These are phyloP conservation scores for Endoconidiophora laricicola DNA, from an alignment of 2,329 filamentous ascomycete species.

Conservation along the genomic window DNA sequence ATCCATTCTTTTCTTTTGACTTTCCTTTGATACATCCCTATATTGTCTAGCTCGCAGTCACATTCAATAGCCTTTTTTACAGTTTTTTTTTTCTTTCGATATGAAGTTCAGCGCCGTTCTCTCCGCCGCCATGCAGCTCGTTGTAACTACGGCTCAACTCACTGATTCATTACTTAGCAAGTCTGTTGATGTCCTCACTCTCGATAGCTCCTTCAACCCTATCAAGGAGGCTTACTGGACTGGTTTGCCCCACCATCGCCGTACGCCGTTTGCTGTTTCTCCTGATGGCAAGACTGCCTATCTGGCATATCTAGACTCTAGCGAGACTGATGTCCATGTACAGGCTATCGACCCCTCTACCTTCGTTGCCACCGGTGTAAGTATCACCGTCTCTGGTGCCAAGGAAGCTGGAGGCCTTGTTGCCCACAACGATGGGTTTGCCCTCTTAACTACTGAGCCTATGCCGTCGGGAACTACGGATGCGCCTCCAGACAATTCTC, in stretches of 20 bases:
- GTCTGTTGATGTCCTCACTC: constrained; percentile 27
- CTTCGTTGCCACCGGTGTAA: constrained; percentile 34
- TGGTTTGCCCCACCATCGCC: constrained; percentile 40
- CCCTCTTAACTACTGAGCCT: constrained; percentile 41
- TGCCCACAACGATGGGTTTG: constrained; percentile 47
- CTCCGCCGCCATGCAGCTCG: constrained; percentile 1
- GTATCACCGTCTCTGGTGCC: constrained; percentile 34
- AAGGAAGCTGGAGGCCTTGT: constrained; percentile 45
- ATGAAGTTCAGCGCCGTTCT: background rate
- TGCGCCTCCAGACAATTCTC: constrained; percentile 18
- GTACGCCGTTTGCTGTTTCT: constrained; percentile 45
- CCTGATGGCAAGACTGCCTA: constrained; percentile 42
- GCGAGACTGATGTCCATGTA: constrained; percentile 37
- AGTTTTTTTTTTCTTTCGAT: background rate
- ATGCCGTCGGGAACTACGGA: constrained; percentile 32
- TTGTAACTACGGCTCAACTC: constrained; percentile 1
- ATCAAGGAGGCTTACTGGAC: constrained; percentile 46
- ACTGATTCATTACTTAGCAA: constrained; percentile 17
- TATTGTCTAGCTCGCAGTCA: background rate
- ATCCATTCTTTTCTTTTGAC: constrained; percentile 5
- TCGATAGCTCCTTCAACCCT: constrained; percentile 37
- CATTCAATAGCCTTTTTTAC: background rate
- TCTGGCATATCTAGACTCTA: constrained; percentile 41
- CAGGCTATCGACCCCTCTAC: constrained; percentile 38
- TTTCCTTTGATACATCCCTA: background rate